phyloP scores from a whole-genome alignment of 495 filamentous ascomycete species.

The Daldinia caldariorum region DNA sequence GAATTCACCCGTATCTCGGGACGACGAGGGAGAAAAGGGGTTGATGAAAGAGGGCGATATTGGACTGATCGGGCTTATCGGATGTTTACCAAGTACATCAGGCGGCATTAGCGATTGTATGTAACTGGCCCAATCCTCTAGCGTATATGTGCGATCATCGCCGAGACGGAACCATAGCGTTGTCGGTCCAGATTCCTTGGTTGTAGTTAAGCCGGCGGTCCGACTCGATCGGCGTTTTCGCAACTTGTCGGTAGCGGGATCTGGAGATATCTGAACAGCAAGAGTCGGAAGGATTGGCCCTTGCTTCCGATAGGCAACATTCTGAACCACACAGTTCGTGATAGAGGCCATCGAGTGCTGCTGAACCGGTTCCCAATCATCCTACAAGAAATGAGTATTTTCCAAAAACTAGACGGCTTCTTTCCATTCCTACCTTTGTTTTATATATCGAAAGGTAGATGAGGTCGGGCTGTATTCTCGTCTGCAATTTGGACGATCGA shows the following conservation, averaged over 20 bases:
- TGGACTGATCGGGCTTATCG: slow-evolving; percentile 55
- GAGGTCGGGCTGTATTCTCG: slow-evolving; percentile 45
- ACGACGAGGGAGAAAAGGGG: slow-evolving; percentile 51
- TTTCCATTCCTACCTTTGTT: slow-evolving; percentile 55
- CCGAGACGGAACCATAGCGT: slow-evolving; percentile 55
- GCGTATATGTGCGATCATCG: slow-evolving; percentile 51
- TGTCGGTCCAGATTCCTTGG: slow-evolving; percentile 54
- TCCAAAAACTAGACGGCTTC: not conserved
- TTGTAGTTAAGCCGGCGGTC: slow-evolving; percentile 58
- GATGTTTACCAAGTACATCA: slow-evolving; percentile 46
- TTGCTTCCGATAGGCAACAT: slow-evolving; percentile 64
- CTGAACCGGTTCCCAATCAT: slow-evolving; percentile 60
- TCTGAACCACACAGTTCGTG: slow-evolving; percentile 62
- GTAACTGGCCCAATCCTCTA: slow-evolving; percentile 59
- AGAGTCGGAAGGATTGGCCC: slow-evolving; percentile 61
- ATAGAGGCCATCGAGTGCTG: slow-evolving; percentile 61
- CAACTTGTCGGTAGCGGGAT: slow-evolving; percentile 60
- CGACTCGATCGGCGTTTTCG: slow-evolving; percentile 67
- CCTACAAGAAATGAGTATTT: slow-evolving; percentile 50
- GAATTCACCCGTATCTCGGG: slow-evolving; percentile 50
- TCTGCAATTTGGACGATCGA: slow-evolving; percentile 43
- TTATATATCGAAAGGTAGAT: slow-evolving; percentile 66
- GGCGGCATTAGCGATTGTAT: slow-evolving; percentile 56
- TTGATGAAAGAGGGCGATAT: slow-evolving; percentile 58
- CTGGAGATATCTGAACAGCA: slow-evolving; percentile 60